Conservation (phyloP, 768 basidiomycete species). For the Coprinopsis sp. region DNA sequence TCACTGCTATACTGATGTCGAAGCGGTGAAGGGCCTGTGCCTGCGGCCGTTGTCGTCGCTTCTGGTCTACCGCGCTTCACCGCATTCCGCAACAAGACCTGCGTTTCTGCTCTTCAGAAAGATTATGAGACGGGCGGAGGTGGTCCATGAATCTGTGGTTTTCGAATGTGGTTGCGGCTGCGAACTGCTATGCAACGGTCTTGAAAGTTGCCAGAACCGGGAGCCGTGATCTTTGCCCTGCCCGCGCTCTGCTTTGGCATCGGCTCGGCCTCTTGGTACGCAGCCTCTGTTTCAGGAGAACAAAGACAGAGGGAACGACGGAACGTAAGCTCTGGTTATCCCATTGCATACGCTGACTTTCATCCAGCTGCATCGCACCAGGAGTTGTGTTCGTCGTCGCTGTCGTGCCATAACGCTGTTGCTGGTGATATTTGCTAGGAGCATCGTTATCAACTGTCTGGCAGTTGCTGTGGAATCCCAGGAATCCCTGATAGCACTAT, state of each 20-base stretch:
- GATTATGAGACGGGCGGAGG: constrained; percentile 28
- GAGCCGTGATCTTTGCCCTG: background rate
- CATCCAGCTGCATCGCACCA: too few relatives aligned
- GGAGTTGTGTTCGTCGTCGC: constrained; percentile 27
- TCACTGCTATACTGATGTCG: constrained; percentile 1
- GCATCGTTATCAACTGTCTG: too few relatives aligned
- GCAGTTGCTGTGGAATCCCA: constrained; percentile 30
- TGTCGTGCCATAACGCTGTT: too few relatives aligned
- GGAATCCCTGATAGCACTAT: constrained; percentile 31
- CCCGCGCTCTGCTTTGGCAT: too few relatives aligned
- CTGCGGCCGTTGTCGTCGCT: background rate
- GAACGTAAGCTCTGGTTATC: background rate
- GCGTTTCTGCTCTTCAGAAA: constrained; percentile 42
- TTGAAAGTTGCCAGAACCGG: background rate
- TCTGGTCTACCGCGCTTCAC: constrained; percentile 10
- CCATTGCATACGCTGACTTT: too few relatives aligned
- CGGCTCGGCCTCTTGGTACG: too few relatives aligned
- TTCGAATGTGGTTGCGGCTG: too few relatives aligned
- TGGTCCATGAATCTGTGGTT: constrained; percentile 14
- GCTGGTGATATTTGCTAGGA: too few relatives aligned
- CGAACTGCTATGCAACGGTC: too few relatives aligned
- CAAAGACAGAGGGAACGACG: background rate
- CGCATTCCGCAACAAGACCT: constrained; percentile 58
- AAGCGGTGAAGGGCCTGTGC: constrained; percentile 1
- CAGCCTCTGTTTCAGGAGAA: background rate